Evolutionary conservation across 2,329 filamentous ascomycete species (phyloP).

Genomic region (Fusarium nanum): DNA sequence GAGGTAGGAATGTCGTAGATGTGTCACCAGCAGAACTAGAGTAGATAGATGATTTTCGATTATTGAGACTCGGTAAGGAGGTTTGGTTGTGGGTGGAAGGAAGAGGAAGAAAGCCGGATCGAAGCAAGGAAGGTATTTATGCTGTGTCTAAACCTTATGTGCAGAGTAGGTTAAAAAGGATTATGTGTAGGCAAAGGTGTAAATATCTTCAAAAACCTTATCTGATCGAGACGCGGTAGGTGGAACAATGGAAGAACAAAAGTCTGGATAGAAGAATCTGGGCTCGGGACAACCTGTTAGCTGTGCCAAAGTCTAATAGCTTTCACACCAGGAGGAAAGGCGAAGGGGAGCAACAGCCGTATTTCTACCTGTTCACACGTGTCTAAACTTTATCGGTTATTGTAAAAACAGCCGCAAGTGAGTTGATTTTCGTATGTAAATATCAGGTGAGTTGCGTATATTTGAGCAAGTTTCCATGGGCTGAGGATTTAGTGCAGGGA

Average conservation of each 20-base stretch:
- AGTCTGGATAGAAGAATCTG: background rate
- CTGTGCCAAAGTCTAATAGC: slow-evolving; percentile 8
- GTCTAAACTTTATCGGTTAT: background rate
- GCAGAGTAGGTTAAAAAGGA: no score
- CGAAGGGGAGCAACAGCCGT: background rate
- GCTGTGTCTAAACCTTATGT: no score
- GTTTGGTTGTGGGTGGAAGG: no score
- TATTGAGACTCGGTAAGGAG: background rate
- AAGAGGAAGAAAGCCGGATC: no score
- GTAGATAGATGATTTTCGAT: background rate
- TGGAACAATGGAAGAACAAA: background rate
- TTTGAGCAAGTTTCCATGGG: slow-evolving; percentile 46
- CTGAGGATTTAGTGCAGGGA: slow-evolving; percentile 19
- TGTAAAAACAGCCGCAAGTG: background rate
- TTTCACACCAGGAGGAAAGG: background rate
- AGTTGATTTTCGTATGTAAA: background rate
- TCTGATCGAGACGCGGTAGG: background rate
- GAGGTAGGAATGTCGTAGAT: no score
- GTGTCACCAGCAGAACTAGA: no score
- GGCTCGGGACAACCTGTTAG: background rate
- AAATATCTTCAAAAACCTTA: no score
- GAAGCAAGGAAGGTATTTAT: no score
- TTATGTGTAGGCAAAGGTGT: no score
- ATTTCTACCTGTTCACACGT: slow-evolving; percentile 14
- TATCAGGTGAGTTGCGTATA: slow-evolving; percentile 32